These are phyloP conservation scores for Bjerkandera adusta DNA, from an alignment of 1,284 basidiomycete species.

Conservation along the genomic window DNA sequence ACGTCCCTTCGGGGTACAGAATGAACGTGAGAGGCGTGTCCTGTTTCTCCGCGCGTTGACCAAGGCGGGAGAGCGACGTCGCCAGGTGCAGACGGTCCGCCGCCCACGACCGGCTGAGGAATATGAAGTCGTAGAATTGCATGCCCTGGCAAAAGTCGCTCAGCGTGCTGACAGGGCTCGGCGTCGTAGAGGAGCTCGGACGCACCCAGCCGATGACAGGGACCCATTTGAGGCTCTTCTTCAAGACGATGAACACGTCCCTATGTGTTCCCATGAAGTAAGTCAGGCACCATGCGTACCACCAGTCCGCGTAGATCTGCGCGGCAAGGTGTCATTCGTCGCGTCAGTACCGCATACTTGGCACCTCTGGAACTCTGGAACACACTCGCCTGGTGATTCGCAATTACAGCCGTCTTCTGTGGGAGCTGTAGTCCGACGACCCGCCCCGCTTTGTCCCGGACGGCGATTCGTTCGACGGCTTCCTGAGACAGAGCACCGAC, in stretches of 20 bases:
- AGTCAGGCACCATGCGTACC: slow-evolving; percentile 87
- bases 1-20: slow-evolving; percentile 92
- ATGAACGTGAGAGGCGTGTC: slow-evolving; percentile 79
- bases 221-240: slow-evolving; percentile 85
- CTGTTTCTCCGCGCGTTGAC: slow-evolving; percentile 56
- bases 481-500: slow-evolving; percentile 56
- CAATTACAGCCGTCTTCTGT: slow-evolving; percentile 73
- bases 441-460: slow-evolving; percentile 55
- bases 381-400: slow-evolving; percentile 73
- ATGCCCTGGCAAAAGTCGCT: slow-evolving; percentile 55
- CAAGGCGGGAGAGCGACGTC: slow-evolving; percentile 54
- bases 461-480: slow-evolving; percentile 54
- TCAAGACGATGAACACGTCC: slow-evolving; percentile 86
- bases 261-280: slow-evolving; percentile 74
- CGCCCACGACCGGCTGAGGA: slow-evolving; percentile 85
- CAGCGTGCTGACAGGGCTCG: no score
- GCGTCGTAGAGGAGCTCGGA: slow-evolving; percentile 3
- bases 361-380: no score
- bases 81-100: slow-evolving; percentile 71
- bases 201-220: slow-evolving; percentile 88
- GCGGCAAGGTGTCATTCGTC: not conserved
- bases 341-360: slow-evolving; percentile 12
- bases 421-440: slow-evolving; percentile 69
- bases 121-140: slow-evolving; percentile 93
- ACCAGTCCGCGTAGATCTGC: slow-evolving; percentile 89